These are phyloP conservation scores for Podospora appendiculata DNA, from an alignment of 495 filamentous ascomycete genomes.

Conservation along the genomic window DNA sequence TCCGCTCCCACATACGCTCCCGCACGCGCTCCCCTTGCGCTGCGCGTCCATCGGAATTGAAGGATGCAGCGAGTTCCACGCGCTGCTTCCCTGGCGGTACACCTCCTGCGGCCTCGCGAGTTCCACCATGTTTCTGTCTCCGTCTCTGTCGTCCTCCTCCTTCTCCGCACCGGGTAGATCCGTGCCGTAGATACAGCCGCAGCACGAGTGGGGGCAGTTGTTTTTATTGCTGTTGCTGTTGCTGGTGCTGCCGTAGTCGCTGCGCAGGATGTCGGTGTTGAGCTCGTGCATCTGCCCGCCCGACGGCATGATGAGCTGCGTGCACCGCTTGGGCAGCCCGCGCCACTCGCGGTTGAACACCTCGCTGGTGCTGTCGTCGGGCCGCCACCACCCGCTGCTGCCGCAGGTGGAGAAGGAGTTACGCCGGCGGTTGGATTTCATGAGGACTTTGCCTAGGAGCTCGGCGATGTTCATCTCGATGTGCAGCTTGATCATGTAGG, in stretches of 20 bases:
- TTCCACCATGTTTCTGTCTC: too few relatives aligned
- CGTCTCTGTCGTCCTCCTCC: too few relatives aligned
- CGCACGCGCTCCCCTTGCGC: too few relatives aligned
- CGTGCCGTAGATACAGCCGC: too few relatives aligned
- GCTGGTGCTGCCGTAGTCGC: not conserved
- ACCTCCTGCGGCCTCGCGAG: too few relatives aligned
- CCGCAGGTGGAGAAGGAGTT: not conserved
- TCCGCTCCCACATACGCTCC: too few relatives aligned
- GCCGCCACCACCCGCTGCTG: not conserved
- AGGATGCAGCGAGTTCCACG: too few relatives aligned
- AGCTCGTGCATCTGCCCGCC: constrained; percentile 11
- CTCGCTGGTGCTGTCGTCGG: not conserved
- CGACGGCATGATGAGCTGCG: not conserved
- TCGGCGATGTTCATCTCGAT: constrained; percentile 50
- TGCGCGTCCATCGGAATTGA: too few relatives aligned
- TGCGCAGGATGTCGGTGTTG: constrained; percentile 2
- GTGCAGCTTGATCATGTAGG: constrained; percentile 42
- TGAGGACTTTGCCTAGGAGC: constrained; percentile 33
- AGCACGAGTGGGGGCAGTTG: too few relatives aligned
- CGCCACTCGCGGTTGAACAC: not conserved
- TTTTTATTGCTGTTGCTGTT: not conserved
- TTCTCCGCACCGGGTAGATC: too few relatives aligned
- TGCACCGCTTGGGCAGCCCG: not conserved
- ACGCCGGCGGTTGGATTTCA: not conserved
- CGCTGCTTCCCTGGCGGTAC: too few relatives aligned